Conservation (phyloP, 495 filamentous ascomycete genomes). For the Penicillium goetzii region DNA sequence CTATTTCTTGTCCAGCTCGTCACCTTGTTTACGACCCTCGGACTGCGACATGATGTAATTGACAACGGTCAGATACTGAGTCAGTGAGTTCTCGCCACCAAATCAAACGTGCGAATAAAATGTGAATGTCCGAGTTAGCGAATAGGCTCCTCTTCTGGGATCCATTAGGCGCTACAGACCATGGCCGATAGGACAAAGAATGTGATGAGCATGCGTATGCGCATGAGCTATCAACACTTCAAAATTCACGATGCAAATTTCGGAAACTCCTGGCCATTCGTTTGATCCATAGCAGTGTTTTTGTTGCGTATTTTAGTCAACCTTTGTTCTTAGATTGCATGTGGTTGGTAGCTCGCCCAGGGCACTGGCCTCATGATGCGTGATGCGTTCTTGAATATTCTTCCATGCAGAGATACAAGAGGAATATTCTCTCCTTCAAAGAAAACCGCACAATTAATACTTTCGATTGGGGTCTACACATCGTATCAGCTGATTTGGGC, state of each 20-base stretch:
- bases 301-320: neutral
- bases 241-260: neutral
- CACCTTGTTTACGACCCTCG: neutral
- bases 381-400: neutral
- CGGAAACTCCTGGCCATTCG: neutral
- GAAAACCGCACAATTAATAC: too few relatives aligned
- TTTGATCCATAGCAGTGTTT: neutral
- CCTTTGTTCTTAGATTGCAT: neutral
- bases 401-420: neutral
- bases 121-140: neutral
- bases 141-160: neutral
- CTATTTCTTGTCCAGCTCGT: neutral
- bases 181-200: neutral
- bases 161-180: neutral
- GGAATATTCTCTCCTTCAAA: too few relatives aligned
- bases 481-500: constrained; percentile 41
- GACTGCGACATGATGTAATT: neutral
- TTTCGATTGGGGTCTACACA: neutral
- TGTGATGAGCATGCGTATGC: constrained; percentile 3
- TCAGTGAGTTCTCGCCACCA: neutral
- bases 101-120: neutral
- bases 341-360: neutral
- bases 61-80: neutral
- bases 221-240: neutral
- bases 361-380: neutral